A percentile compares a stretch with the other conserved stretches of the same genome.
phyloP scores from a whole-genome alignment of 768 basidiomycete species.

The Lentinula sp. region DNA sequence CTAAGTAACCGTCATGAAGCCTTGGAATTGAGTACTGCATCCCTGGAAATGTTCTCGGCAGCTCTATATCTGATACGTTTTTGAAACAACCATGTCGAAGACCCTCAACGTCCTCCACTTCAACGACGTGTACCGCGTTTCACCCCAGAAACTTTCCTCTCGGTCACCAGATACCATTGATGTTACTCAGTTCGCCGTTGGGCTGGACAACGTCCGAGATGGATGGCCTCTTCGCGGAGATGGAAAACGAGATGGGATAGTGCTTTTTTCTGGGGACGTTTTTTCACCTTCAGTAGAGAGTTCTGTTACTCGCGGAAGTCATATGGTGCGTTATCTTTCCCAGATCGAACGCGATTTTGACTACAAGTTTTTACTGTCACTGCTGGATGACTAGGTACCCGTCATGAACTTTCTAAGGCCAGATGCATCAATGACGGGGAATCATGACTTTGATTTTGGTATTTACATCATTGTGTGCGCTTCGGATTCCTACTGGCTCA shows the following conservation, averaged over 20 bases:
- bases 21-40: too few relatives aligned
- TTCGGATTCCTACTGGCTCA: neutral
- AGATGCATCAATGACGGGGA: conserved; percentile 78
- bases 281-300: conserved; percentile 87
- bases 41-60: neutral
- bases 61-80: neutral
- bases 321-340: conserved; percentile 57
- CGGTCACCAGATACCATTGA: conserved; percentile 62
- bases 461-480: conserved; percentile 3
- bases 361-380: neutral
- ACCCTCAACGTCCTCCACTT: conserved; percentile 52
- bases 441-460: conserved; percentile 94
- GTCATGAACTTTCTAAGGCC: conserved; percentile 78
- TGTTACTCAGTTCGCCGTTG: conserved; percentile 78
- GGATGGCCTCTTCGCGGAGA: conserved; percentile 46
- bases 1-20: too few relatives aligned
- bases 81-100: neutral
- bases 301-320: conserved; percentile 82
- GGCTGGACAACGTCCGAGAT: conserved; percentile 57
- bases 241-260: conserved; percentile 61
- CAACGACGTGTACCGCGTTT: conserved; percentile 82
- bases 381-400: conserved; percentile 51
- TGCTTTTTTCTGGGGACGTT: conserved; percentile 85
- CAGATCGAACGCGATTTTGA: neutral
- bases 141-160: conserved; percentile 60